Conservation (phyloP, 2,329 filamentous ascomycete genomes). For the Waltergamsia citrina region DNA sequence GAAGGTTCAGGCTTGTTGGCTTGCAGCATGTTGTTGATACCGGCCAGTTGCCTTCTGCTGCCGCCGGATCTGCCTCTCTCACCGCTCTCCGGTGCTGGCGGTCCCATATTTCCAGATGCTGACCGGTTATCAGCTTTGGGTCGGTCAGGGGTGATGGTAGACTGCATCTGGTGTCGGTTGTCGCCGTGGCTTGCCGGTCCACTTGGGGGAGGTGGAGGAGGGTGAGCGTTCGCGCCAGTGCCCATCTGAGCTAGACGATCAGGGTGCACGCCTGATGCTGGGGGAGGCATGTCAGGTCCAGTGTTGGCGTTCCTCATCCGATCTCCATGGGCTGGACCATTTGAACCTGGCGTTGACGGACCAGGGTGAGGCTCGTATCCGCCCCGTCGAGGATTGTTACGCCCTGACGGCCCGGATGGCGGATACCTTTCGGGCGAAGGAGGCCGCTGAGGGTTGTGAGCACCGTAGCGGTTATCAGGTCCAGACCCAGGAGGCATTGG, state of each 20-base stretch:
- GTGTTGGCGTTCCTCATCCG: constrained; percentile 27
- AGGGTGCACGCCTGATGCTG: constrained; percentile 32
- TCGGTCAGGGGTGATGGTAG: constrained; percentile 20
- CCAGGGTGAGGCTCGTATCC: constrained; percentile 26
- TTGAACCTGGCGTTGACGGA: constrained; percentile 17
- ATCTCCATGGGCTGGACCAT: constrained; percentile 25
- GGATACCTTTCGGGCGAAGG: constrained; percentile 13
- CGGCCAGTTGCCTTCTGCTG: constrained; percentile 43
- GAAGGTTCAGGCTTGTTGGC: constrained; percentile 24
- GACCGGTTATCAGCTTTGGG: constrained; percentile 5
- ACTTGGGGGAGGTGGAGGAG: constrained; percentile 13
- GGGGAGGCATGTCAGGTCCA: constrained; percentile 12
- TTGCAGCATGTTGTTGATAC: constrained; percentile 49
- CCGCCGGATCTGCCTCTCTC: constrained; percentile 27
- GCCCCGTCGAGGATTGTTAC: constrained; percentile 12
- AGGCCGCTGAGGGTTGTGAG: constrained; percentile 28
- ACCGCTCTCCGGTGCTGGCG: constrained; percentile 7
- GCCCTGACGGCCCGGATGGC: constrained; percentile 4
- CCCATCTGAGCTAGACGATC: constrained; percentile 40
- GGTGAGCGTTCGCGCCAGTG: constrained; percentile 8
- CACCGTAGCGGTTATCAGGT: constrained; percentile 31
- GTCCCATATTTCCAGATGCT: neutral
- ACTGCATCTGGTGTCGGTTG: constrained; percentile 19
- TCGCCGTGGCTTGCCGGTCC: constrained; percentile 13
- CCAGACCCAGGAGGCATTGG: constrained; percentile 14